Percentiles rank a stretch among this genome's conserved stretches.
phyloP scores from a whole-genome alignment of 805 yeast genomes.

The Yarrowia hollandica region DNA sequence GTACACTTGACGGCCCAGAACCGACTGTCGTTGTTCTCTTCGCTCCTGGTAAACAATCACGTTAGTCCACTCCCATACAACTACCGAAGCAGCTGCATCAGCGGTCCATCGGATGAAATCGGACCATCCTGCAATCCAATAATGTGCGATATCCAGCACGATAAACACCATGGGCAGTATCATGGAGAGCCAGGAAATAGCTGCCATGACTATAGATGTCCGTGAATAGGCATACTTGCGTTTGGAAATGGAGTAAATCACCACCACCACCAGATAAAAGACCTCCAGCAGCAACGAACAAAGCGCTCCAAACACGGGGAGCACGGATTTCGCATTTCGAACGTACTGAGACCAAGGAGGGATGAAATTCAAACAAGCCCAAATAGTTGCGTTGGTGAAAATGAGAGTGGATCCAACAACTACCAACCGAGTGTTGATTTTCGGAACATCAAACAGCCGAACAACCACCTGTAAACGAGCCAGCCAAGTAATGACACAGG shows the following conservation, averaged over 20 bases:
- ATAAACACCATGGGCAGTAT: slow-evolving; percentile 44
- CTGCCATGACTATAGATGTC: slow-evolving; percentile 51
- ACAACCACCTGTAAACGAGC: slow-evolving; percentile 57
- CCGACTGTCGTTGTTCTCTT: slow-evolving; percentile 53
- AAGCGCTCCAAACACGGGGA: slow-evolving; percentile 40
- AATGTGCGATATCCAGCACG: slow-evolving; percentile 43
- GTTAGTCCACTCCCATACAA: slow-evolving; percentile 68
- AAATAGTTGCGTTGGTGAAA: slow-evolving; percentile 39
- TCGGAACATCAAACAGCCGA: slow-evolving; percentile 43
- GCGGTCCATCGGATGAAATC: slow-evolving; percentile 49
- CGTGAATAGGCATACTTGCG: slow-evolving; percentile 49
- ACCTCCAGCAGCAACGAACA: slow-evolving; percentile 36
- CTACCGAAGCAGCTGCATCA: slow-evolving; percentile 52
- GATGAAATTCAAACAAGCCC: slow-evolving; percentile 34
- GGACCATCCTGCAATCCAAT: slow-evolving; percentile 53
- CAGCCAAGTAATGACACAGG: slow-evolving; percentile 50
- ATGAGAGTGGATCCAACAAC: slow-evolving; percentile 42
- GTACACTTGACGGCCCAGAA: slow-evolving; percentile 61
- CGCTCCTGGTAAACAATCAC: slow-evolving; percentile 54
- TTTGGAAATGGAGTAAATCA: slow-evolving; percentile 46
- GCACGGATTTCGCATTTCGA: slow-evolving; percentile 37
- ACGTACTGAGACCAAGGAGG: slow-evolving; percentile 27
- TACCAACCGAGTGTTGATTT: slow-evolving; percentile 41
- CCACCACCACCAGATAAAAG: slow-evolving; percentile 41
- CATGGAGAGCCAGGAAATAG: slow-evolving; percentile 47